These are phyloP conservation scores for Debaryomyces nepalensis DNA, from an alignment of 1,139 yeast species.

Conservation along the genomic window DNA sequence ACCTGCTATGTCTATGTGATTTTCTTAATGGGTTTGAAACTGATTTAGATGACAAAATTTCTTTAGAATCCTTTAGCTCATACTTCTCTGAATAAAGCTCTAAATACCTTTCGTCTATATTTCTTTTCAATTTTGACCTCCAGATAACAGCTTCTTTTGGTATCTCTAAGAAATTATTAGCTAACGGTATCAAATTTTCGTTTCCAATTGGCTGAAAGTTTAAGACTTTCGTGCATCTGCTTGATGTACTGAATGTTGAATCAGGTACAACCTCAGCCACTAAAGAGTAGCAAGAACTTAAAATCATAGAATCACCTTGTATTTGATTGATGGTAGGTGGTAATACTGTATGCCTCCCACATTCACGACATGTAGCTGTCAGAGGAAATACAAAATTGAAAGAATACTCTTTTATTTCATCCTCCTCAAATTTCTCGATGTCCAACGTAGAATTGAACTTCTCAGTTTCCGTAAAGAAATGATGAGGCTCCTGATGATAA, in stretches of 20 bases:
- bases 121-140: conserved; percentile 8
- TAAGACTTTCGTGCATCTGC: not conserved
- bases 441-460: not conserved
- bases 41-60: not conserved
- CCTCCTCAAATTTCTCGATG: not conserved
- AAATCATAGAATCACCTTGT: not conserved
- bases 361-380: conserved; percentile 2
- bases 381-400: conserved; percentile 7
- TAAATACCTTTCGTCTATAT: conserved; percentile 7
- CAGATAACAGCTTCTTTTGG: conserved; percentile 1
- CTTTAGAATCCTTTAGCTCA: not conserved
- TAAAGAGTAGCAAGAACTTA: not conserved
- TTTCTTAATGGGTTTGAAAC: conserved; percentile 9
- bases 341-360: not conserved
- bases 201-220: not conserved
- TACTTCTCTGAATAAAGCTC: not conserved
- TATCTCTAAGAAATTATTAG: not conserved
- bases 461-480: not conserved
- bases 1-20: conserved; percentile 8
- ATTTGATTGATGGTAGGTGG: conserved; percentile 3
- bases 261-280: conserved; percentile 6
- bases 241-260: not conserved
- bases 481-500: conserved; percentile 1
- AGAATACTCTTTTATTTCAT: conserved; percentile 1
- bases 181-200: not conserved